Evolutionary conservation across 2,329 filamentous ascomycete genomes (phyloP), one percentile per base, ranked within the genome.

Genomic region (Lachnellula suecica): DNA sequence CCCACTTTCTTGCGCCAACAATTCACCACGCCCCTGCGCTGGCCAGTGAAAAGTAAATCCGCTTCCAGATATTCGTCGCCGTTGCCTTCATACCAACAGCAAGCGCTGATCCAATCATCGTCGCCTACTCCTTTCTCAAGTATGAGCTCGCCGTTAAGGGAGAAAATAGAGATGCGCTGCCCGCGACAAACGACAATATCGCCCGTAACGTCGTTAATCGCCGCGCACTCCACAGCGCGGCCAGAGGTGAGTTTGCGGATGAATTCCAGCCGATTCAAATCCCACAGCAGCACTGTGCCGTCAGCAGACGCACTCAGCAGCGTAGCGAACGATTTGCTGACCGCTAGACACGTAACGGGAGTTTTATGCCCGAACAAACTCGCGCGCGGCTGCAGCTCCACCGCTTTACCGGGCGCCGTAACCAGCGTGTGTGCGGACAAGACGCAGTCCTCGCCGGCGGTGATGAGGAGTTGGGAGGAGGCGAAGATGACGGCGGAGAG

Each of bases 41-140:
- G 94, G 0, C 94, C 94, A 0, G 93, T 97, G 59, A 99, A 92
- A 34, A 97, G 75, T 40, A 99, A 76, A 55, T 87, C 86, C 49
- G 87, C 86, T 71, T 95, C 90, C 3, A 96, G 77, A 90, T 92
- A 97, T 71, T 97, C 94, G 62, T 91, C 94, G 2, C 87, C 88
- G 0, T 85, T 93, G 0, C 93, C 93, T 68, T 97, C 92, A 71
- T 97, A 97, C 69, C 96, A 96, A 2, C 92, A 89, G 58, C 91
- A 94, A 1, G 87, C 85, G 44, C 89, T 79, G 2, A 97, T 84
- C 29, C 80, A 84, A 65, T 97, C 93, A 22, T 93, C 89, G 9
- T 79, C 75, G 4, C 75, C 72, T 17, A 96, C 82, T 31, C 88
- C 87, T 68, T 96, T 90, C 52, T 94, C 85, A 0, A 97, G 75